Conservation (phyloP, 495 filamentous ascomycete species). For the Hypoxylon fragiforme region DNA sequence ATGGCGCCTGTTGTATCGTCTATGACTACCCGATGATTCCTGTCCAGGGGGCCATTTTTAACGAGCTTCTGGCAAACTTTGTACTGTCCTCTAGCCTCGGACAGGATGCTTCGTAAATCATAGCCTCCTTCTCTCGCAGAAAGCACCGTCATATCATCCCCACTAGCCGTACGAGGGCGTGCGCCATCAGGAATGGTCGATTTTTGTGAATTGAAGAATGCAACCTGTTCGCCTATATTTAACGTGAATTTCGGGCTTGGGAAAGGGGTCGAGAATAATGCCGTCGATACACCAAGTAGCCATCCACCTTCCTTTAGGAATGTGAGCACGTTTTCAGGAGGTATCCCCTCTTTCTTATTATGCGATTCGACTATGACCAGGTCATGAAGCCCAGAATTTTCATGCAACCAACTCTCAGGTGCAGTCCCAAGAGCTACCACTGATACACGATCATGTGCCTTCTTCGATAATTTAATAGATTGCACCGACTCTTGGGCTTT, state of each 20-base stretch:
- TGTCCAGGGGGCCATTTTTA: background rate
- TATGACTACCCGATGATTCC: conserved; percentile 15
- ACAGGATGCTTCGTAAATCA: background rate
- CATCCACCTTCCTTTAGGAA: conserved; percentile 17
- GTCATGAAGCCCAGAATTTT: conserved; percentile 4
- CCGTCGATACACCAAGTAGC: conserved; percentile 10
- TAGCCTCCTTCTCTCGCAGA: background rate
- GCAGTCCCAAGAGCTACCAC: background rate
- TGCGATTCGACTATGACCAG: conserved; percentile 8
- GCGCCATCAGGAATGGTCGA: background rate
- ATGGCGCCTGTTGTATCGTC: conserved; percentile 22
- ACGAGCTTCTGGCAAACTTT: conserved; percentile 5
- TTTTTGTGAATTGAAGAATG: conserved; percentile 4
- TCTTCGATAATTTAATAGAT: background rate
- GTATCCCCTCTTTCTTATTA: background rate
- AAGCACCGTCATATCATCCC: background rate
- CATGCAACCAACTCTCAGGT: conserved; percentile 7
- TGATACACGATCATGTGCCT: conserved; percentile 2
- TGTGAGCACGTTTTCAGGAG: background rate
- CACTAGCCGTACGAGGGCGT: background rate
- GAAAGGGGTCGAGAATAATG: background rate
- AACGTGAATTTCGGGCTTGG: background rate
- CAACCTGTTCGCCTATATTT: conserved; percentile 8
- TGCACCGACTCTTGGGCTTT: background rate
- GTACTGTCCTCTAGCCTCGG: background rate